Percentiles rank a stretch among this genome's conserved stretches.
Evolutionary conservation across 495 filamentous ascomycete genomes (phyloP).

Genomic region (Xylaria grammica): DNA sequence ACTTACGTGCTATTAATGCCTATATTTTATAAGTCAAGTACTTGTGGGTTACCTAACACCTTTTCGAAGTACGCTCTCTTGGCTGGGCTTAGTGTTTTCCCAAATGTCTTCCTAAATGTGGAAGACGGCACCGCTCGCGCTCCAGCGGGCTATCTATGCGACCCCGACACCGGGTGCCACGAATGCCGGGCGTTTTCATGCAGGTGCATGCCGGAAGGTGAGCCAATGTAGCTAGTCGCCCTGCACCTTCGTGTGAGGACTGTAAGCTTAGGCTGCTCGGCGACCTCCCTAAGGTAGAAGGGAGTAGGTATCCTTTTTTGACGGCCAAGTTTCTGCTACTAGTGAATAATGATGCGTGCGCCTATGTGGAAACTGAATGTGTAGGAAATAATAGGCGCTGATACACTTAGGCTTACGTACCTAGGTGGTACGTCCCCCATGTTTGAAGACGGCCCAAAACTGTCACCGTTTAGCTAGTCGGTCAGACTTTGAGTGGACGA

Average conservation of each 20-base stretch:
- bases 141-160: background rate
- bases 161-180: background rate
- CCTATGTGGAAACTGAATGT: background rate
- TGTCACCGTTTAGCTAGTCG: background rate
- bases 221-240: background rate
- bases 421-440: background rate
- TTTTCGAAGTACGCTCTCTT: too few relatives aligned
- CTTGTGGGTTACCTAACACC: too few relatives aligned
- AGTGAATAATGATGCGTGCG: background rate
- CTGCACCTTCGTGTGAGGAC: too few relatives aligned
- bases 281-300: too few relatives aligned
- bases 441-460: conserved; percentile 8
- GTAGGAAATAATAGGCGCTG: background rate
- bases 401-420: background rate
- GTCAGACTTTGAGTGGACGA: background rate
- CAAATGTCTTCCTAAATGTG: background rate
- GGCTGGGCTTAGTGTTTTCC: too few relatives aligned
- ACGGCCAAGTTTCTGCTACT: background rate
- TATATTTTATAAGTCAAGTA: too few relatives aligned
- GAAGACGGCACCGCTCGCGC: background rate
- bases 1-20: too few relatives aligned
- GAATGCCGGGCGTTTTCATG: background rate
- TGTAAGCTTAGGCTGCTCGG: too few relatives aligned
- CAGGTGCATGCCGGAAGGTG: background rate
- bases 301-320: too few relatives aligned